These are phyloP conservation scores for Phytophthora sp. DNA, from an alignment of 352 stramenopile species.

Conservation along the genomic window DNA sequence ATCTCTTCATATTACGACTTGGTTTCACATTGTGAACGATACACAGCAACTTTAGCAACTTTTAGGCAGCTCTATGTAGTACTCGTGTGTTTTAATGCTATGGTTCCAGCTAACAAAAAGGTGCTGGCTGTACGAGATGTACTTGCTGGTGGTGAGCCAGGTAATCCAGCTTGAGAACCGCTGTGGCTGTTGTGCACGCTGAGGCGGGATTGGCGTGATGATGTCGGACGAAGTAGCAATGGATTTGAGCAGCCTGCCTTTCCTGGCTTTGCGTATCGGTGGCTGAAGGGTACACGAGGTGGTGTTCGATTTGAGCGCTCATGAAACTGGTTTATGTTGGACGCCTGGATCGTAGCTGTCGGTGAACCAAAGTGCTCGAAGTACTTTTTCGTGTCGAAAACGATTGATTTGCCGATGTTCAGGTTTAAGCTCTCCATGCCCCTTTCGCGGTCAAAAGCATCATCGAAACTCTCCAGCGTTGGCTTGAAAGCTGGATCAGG, in stretches of 20 bases:
- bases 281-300: not conserved
- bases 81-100: slow-evolving; percentile 4
- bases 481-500: slow-evolving; percentile 12
- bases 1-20: too few species aligned
- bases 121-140: not conserved
- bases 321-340: slow-evolving; percentile 4
- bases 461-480: slow-evolving; percentile 28
- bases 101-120: slow-evolving; percentile 7
- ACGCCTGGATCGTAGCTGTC: slow-evolving; percentile 4
- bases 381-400: slow-evolving; percentile 34
- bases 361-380: slow-evolving; percentile 31
- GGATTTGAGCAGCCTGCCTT: slow-evolving; percentile 22
- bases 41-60: not conserved
- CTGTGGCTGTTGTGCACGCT: not conserved
- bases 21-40: too few species aligned
- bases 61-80: not conserved
- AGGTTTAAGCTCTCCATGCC: slow-evolving; percentile 28
- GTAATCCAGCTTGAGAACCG: not conserved
- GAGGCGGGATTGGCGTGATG: slow-evolving; percentile 13
- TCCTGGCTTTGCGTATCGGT: not conserved
- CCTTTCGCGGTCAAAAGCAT: slow-evolving; percentile 30
- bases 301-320: not conserved
- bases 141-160: not conserved
- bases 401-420: slow-evolving; percentile 39
- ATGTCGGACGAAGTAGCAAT: slow-evolving; percentile 11